Evolutionary conservation across 139 green algal genomes (phyloP), one percentile per base, ranked within the genome.

Genomic region (Pseudopediastrum boryanum): DNA sequence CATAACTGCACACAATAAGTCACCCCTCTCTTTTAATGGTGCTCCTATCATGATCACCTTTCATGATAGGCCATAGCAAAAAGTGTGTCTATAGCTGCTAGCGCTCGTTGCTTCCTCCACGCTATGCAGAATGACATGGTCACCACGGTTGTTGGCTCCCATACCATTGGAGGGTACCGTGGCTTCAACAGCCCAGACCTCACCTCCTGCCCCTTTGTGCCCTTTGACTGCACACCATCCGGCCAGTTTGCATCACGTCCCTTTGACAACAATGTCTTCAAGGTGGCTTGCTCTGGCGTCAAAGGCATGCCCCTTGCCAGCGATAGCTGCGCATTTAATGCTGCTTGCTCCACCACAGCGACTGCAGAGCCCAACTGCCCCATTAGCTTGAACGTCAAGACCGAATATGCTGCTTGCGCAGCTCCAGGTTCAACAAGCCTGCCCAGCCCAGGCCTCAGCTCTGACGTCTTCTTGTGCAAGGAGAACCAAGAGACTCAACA

Each of bases 231-330:
- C 41, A 73, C 4, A 1, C 63, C 61, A n/a, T n/a, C n/a, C n/a
- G n/a, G n/a, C n/a, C n/a, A n/a, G n/a, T n/a, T n/a, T n/a, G n/a
- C n/a, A n/a, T n/a, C n/a, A n/a, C n/a, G n/a, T n/a, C 65, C 65
- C 12, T 73, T 73, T 73, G 65, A 73, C 65, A 73, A 73, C 65
- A 73, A 73, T 27, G 65, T 73, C 2, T 73, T 73, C 42, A 58
- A 73, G 65, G 65, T 73, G 6, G 42, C 65, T 3, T 73, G 65
- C 31, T n/a, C 54, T 44, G 65, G 65, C 27, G 33, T 58, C 41
- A 3, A 23, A 4, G 42, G 25, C 23, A 36, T 73, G n/a, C n/a
- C n/a, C n/a, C n/a, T n/a, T 9, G 39, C n/a, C 41, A 36, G 21
- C 7, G 65, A 43, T 8, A 3, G n/a, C 3, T 73, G 65, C 41